Evolutionary conservation across 768 basidiomycete species (phyloP).

Genomic region (Chiua virens): DNA sequence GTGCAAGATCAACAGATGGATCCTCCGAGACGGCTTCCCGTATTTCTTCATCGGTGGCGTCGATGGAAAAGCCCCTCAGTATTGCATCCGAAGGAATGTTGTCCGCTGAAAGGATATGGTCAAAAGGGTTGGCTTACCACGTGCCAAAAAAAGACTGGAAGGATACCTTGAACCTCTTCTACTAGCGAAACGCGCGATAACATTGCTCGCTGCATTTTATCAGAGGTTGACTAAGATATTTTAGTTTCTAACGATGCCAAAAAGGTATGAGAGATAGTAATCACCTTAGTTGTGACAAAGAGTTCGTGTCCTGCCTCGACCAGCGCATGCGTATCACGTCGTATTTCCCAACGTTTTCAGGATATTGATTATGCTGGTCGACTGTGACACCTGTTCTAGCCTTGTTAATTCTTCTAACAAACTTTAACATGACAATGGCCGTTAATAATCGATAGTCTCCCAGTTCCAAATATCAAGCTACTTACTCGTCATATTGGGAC

Average conservation of each 20-base stretch:
- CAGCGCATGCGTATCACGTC: not conserved
- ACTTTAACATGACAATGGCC: not conserved
- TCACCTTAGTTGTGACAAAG: not conserved
- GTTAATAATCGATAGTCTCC: not conserved
- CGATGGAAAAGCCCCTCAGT: not conserved
- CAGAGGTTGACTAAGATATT: not conserved
- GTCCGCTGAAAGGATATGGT: not conserved
- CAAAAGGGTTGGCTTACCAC: not conserved
- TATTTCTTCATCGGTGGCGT: no score
- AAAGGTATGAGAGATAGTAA: not conserved
- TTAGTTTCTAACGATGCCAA: not conserved
- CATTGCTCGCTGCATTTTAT: not conserved
- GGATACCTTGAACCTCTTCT: not conserved
- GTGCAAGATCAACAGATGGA: not conserved
- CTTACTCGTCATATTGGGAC: not conserved
- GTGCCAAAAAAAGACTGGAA: no score
- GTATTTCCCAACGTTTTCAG: not conserved
- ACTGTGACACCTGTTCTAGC: not conserved
- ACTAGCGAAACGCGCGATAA: not conserved
- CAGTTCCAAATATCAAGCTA: not conserved
- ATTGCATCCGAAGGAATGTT: not conserved
- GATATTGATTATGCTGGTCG: not conserved
- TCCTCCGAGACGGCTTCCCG: not conserved
- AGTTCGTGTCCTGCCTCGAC: not conserved
- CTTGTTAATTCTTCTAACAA: not conserved